phyloP scores from a whole-genome alignment of 257 asterid species.

The Buddleja alternifolia region DNA sequence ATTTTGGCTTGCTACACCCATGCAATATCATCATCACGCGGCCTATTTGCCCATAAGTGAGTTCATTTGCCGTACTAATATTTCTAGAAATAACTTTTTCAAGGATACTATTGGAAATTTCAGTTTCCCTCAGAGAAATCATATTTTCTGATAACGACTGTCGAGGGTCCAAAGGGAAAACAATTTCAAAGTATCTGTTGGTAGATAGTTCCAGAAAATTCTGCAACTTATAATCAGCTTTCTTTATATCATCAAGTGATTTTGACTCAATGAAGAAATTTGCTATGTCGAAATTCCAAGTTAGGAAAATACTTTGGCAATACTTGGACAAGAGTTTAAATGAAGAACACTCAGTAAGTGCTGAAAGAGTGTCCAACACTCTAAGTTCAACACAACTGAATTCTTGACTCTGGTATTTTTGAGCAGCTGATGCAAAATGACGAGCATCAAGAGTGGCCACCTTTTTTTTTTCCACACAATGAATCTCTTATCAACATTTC shows the following conservation, averaged over 20 bases:
- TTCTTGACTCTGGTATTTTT: slow-evolving; percentile 45
- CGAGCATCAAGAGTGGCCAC: slow-evolving; percentile 36
- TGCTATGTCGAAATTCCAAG: slow-evolving; percentile 36
- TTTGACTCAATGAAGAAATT: slow-evolving; percentile 36
- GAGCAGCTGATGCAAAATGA: slow-evolving; percentile 48
- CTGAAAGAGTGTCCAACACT: slow-evolving; percentile 47
- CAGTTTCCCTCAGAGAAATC: slow-evolving; percentile 43
- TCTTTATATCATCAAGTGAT: slow-evolving; percentile 20
- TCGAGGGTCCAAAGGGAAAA: slow-evolving; percentile 49
- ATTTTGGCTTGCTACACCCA: slow-evolving; percentile 39
- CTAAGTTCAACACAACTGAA: slow-evolving; percentile 39
- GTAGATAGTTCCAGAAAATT: slow-evolving; percentile 28
- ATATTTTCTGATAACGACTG: slow-evolving; percentile 40
- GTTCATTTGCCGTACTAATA: neutral
- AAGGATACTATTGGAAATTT: slow-evolving; percentile 41
- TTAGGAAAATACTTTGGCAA: slow-evolving; percentile 40
- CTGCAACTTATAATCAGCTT: slow-evolving; percentile 10
- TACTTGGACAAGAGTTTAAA: slow-evolving; percentile 20
- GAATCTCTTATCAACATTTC: slow-evolving; percentile 32
- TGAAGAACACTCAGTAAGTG: slow-evolving; percentile 25
- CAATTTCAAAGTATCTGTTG: slow-evolving; percentile 31
- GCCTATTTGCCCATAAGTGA: slow-evolving; percentile 54
- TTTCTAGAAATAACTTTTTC: slow-evolving; percentile 37
- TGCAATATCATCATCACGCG: slow-evolving; percentile 44
- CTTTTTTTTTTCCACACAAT: slow-evolving; percentile 24